Evolutionary conservation across 345 rosid genomes (phyloP), one percentile per base, ranked within the genome.

Genomic region (Fremontodendron californicum): DNA sequence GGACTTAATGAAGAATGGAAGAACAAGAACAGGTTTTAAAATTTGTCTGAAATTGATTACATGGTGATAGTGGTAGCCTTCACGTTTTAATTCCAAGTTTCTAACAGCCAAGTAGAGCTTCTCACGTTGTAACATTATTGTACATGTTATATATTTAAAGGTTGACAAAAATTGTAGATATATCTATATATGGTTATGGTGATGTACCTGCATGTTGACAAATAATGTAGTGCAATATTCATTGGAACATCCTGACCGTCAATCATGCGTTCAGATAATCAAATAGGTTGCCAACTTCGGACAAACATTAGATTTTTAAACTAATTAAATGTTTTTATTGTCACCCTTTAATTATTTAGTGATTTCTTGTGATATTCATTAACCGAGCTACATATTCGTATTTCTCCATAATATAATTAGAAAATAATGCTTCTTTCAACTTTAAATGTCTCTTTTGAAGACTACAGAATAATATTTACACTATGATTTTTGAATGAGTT

Each of bases 91-190:
- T 61, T 1, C 51, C 27, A 31, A 63, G 21, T 63, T 63, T 63
- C 11, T 19, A 25, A 33, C 29, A 0, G 18, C 0, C 13, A 62
- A 43, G 81, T 84, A 67, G 87, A 87, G 89, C 88, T 78, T 76
- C 83, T 86, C 90, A 90, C 91, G 90, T 90, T 84, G 89, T 81
- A 69, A 69, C 15, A 57, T 71, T 46, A 46, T 45, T 70, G 6
- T 66, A 39, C 16, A 25, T 40, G 43, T n/a, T 37, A 42, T n/a
- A 42, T 10, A 57, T 40, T 51, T 31, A 58, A 0, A 57, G 35
- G 42, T 69, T 69, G 54, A 43, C 18, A 37, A 40, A 40, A 35
- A 13, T 5, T 9, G 11, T 43, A 18, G 9, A 42, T 8, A 9
- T 48, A 69, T n/a, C 1, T 33, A 3, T 31, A 3, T 10, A 12